Base-by-base conservation (phyloP, 75 land plant species). In the Chamaecyparis obtusa region DNA sequence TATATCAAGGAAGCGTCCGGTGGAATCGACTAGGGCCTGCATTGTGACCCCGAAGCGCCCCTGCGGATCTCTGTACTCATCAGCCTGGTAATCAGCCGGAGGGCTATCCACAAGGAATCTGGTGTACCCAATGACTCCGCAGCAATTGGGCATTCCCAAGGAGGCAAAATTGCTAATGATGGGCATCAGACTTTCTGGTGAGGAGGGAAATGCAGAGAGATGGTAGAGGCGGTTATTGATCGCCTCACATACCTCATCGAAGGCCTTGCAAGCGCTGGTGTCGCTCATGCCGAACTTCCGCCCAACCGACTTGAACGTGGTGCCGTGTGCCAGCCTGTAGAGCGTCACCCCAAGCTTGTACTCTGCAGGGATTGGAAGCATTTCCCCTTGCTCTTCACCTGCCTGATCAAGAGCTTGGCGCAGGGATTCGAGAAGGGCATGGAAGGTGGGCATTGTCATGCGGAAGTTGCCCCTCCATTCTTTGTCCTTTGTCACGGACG, bases 1-100 rank as follows among this genome's bases (percentile, higher is more conserved):
- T 46, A 95, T 86, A 87, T 95, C 98, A 51, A 96, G 88, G 43
- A 96, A 95, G 84, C 94, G 90, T 35, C 95, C 95, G 41, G 90
- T 90, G 10, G 93, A 84, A 35, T 96, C 97, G 24, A 95, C 95
- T 78, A 96, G 85, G 1, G 84, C 98, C 77, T 95, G 97, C 83
- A 92, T 95, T 37, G 90, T 84, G 56, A 94, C 67, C 30, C 86
- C 56, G 24, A 60, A 84, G 71, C 83, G 33, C 11, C 90, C 90
- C 3, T 36, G 21, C 39, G 85, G 64, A 17, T 84, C 85, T n/a
- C 5, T n/a, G 83, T 41, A 81, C 54, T 88, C 87, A 14, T 60
- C 72, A 1, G 71, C 84, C 14, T 86, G 85, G 10, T 86, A 36
- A 19, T 87, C 93, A 21, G 81, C 69, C 32, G 76, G 44, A 5